Conservation (phyloP, 805 yeast genomes). For the Kluyveromyces lactis region DNA sequence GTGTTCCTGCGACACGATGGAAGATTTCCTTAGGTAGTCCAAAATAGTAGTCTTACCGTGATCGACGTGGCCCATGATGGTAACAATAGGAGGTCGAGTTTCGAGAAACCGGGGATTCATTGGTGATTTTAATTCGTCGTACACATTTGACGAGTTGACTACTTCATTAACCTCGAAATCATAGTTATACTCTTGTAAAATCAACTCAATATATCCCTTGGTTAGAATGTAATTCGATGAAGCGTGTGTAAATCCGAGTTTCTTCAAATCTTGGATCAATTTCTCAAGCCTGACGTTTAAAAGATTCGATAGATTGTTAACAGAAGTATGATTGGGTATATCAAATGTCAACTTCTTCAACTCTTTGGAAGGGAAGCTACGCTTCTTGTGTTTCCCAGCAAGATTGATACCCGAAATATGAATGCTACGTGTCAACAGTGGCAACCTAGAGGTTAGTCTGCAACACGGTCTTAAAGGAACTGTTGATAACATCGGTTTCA, state of each 20-base stretch:
- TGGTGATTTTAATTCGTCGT: conserved; percentile 52
- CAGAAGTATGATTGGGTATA: conserved; percentile 72
- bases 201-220: conserved; percentile 72
- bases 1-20: conserved; percentile 74
- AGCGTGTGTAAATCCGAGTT: conserved; percentile 65
- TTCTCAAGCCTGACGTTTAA: conserved; percentile 56
- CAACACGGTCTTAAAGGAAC: conserved; percentile 27
- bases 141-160: conserved; percentile 48
- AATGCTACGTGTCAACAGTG: not conserved
- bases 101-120: conserved; percentile 40
- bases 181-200: conserved; percentile 84
- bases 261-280: conserved; percentile 48
- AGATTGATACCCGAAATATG: not conserved
- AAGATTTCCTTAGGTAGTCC: conserved; percentile 77
- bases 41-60: conserved; percentile 95
- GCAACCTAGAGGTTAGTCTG: not conserved
- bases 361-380: conserved; percentile 6
- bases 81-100: conserved; percentile 85
- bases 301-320: conserved; percentile 68
- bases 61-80: conserved; percentile 98
- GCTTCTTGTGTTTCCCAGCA: conserved; percentile 6
- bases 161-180: conserved; percentile 36
- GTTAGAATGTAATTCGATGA: conserved; percentile 73
- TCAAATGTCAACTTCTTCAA: conserved; percentile 18
- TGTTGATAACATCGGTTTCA: conserved; percentile 15